These are phyloP conservation scores for Noccaea caerulescens DNA, from an alignment of 345 rosid genomes.

Conservation along the genomic window DNA sequence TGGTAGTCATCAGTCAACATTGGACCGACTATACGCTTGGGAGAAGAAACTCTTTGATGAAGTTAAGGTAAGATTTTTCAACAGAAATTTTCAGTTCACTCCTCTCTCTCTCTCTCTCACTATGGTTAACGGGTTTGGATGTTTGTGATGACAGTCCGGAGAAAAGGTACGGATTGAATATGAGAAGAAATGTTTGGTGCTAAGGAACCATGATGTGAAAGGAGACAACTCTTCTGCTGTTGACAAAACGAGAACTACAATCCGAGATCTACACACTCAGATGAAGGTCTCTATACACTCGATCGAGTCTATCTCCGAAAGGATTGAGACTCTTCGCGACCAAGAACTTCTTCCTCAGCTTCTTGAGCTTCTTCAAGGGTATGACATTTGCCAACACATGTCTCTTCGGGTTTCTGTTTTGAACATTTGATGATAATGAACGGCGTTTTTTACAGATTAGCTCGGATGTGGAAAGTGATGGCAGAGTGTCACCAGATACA, in stretches of 20 bases:
- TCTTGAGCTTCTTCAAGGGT: constrained; percentile 84
- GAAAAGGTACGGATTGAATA: constrained; percentile 74
- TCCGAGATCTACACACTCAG: constrained; percentile 82
- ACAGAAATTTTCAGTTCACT: neutral
- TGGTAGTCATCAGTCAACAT: constrained; percentile 79
- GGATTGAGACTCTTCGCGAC: constrained; percentile 86
- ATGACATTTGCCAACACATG: constrained; percentile 30
- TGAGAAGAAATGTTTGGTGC: constrained; percentile 73
- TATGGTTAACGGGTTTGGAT: constrained; percentile 4
- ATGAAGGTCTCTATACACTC: constrained; percentile 83
- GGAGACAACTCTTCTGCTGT: constrained; percentile 67
- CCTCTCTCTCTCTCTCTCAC: neutral
- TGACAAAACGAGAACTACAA: constrained; percentile 72
- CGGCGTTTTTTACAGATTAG: constrained; percentile 53
- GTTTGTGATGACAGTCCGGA: constrained; percentile 58
- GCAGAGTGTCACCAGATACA: constrained; percentile 85
- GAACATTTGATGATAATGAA: neutral
- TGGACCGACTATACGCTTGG: constrained; percentile 84
- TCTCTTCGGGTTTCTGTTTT: constrained; percentile 9
- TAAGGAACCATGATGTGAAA: constrained; percentile 77
- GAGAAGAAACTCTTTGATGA: constrained; percentile 92
- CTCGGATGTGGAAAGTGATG: constrained; percentile 94
- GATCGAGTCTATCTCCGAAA: constrained; percentile 77
- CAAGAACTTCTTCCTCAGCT: constrained; percentile 97
- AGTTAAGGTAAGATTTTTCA: constrained; percentile 66